Conservation (phyloP, 2,329 filamentous ascomycete species). For the Leptographium flavum region DNA sequence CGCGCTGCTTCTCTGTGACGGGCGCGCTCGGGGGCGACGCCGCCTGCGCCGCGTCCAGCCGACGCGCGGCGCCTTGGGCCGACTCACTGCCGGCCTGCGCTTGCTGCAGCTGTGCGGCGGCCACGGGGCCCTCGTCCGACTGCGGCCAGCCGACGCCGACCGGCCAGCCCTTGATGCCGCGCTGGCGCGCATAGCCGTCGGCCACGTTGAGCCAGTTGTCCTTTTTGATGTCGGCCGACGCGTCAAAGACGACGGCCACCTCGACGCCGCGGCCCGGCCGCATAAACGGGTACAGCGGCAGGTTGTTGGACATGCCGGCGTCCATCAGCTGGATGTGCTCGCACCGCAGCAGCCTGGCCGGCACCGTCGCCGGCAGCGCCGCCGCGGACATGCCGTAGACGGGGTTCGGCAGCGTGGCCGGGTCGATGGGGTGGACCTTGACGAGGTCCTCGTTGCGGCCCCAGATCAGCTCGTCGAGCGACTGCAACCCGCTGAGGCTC, state of each 20-base stretch:
- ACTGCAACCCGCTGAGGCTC: constrained; percentile 57
- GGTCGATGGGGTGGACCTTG: constrained; percentile 90
- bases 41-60: constrained; percentile 41
- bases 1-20: constrained; percentile 11
- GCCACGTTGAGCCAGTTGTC: constrained; percentile 95
- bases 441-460: constrained; percentile 71
- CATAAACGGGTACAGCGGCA: constrained; percentile 88
- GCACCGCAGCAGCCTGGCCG: constrained; percentile 56
- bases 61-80: constrained; percentile 44
- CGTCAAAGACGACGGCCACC: constrained; percentile 83
- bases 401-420: constrained; percentile 82
- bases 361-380: constrained; percentile 60
- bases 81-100: constrained; percentile 40
- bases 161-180: constrained; percentile 88
- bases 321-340: constrained; percentile 81
- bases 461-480: constrained; percentile 70
- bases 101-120: constrained; percentile 49
- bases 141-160: constrained; percentile 89
- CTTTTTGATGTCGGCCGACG: constrained; percentile 79
- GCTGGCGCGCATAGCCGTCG: constrained; percentile 82
- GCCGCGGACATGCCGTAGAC: constrained; percentile 63
- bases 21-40: constrained; percentile 18
- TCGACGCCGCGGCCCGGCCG: constrained; percentile 81
- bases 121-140: constrained; percentile 38
- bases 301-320: constrained; percentile 95